Evolutionary conservation across 2,329 filamentous ascomycete species (phyloP).

Genomic region (Colletotrichum liaoningense): DNA sequence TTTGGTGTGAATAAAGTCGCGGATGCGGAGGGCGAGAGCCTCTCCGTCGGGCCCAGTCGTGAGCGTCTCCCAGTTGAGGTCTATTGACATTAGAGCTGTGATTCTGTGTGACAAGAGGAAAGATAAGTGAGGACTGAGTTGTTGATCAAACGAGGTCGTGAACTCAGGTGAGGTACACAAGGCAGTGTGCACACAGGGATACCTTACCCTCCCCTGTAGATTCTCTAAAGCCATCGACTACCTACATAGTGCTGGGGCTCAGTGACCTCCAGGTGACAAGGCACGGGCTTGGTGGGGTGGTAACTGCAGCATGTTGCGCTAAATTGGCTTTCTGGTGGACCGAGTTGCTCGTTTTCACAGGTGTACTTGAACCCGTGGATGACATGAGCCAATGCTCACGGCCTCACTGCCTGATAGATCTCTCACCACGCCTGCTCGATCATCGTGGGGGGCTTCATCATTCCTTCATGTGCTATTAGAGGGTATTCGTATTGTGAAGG

Average conservation of each 20-base stretch:
- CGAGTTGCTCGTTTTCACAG: background rate
- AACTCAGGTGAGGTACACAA: background rate
- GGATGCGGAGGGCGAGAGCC: slow-evolving; percentile 85
- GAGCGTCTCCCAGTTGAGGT: slow-evolving; percentile 95
- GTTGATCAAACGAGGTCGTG: background rate
- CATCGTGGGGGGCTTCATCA: background rate
- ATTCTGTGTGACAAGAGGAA: background rate
- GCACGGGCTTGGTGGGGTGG: background rate
- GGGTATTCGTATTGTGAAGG: slow-evolving; percentile 31
- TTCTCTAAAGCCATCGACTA: too few species aligned
- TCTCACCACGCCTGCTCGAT: background rate
- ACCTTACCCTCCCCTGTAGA: too few species aligned
- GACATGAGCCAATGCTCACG: background rate
- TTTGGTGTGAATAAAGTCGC: slow-evolving; percentile 93
- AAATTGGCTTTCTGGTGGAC: background rate
- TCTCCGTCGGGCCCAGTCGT: slow-evolving; percentile 90
- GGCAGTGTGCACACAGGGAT: background rate
- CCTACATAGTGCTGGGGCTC: background rate
- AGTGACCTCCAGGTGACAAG: background rate
- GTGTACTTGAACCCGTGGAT: background rate
- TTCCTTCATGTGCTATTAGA: slow-evolving; percentile 11
- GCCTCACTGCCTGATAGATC: too few species aligned
- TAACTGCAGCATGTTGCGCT: background rate
- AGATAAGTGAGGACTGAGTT: background rate
- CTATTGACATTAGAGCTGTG: slow-evolving; percentile 82